phyloP scores from a whole-genome alignment of 495 filamentous ascomycete genomes.

The Penicillium lividum region DNA sequence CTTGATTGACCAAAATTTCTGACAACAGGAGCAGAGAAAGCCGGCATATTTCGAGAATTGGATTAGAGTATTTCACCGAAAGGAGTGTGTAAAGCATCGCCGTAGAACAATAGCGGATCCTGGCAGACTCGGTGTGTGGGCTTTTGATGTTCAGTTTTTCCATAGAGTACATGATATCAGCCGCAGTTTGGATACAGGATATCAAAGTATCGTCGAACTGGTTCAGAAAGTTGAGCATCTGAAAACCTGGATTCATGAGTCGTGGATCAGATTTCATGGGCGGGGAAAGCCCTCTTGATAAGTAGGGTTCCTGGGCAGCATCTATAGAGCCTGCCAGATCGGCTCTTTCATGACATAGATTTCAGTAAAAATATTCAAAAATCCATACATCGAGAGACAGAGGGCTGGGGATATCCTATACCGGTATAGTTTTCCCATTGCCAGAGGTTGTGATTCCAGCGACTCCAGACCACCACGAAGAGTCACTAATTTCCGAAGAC shows the following conservation, averaged over 20 bases:
- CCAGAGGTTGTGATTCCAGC: slow-evolving; percentile 7
- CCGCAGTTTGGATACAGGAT: background rate
- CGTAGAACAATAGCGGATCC: slow-evolving; percentile 4
- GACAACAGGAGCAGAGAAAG: slow-evolving; percentile 3
- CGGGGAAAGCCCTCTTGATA: background rate
- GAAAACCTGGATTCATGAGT: background rate
- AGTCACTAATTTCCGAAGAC: slow-evolving; percentile 4
- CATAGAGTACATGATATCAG: background rate
- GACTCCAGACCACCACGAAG: slow-evolving; percentile 2
- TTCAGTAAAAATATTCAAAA: too few relatives aligned
- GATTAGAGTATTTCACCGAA: background rate
- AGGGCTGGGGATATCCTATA: background rate
- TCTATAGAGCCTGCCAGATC: slow-evolving; percentile 10
- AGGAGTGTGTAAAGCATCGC: slow-evolving; percentile 5
- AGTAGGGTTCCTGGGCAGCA: slow-evolving; percentile 3
- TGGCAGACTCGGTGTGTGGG: slow-evolving; percentile 2
- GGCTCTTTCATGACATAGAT: background rate
- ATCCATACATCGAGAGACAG: too few relatives aligned
- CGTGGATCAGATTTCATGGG: background rate
- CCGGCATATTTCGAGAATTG: slow-evolving; percentile 2
- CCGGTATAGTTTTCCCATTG: slow-evolving; percentile 7
- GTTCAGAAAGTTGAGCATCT: background rate
- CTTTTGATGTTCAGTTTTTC: background rate
- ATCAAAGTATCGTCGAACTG: background rate
- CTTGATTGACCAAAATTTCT: slow-evolving; percentile 1